Evolutionary conservation across 1,284 basidiomycete genomes (phyloP).

Genomic region (Trametes pubescens): DNA sequence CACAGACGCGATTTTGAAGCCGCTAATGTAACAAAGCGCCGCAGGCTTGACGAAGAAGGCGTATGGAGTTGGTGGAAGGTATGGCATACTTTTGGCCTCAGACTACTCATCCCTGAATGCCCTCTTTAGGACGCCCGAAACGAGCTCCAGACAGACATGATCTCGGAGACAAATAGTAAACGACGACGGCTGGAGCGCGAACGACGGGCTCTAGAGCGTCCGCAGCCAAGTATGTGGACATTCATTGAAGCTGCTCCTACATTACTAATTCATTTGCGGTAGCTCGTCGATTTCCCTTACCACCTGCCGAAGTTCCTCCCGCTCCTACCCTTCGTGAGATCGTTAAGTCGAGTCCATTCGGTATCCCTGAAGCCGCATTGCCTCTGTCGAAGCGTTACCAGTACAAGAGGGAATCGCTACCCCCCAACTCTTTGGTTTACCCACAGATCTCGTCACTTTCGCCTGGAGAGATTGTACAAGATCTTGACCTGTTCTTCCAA

Average conservation of each 20-base stretch:
- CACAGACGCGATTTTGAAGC: conserved; percentile 73
- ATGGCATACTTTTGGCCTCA: conserved; percentile 32
- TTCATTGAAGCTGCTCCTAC: background rate
- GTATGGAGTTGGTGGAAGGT: conserved; percentile 86
- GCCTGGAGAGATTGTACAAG: conserved; percentile 57
- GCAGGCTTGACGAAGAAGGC: conserved; percentile 66
- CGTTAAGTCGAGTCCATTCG: conserved; percentile 44
- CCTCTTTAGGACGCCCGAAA: conserved; percentile 63
- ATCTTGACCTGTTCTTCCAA: conserved; percentile 63
- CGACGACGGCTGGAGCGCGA: conserved; percentile 84
- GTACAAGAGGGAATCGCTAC: conserved; percentile 29
- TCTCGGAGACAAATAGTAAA: conserved; percentile 85
- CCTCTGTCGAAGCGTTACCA: conserved; percentile 25
- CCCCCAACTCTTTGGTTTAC: conserved; percentile 49
- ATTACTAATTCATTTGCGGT: background rate
- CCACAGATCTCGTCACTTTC: conserved; percentile 63
- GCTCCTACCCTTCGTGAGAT: conserved; percentile 47
- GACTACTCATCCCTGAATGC: background rate
- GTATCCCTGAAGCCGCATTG: conserved; percentile 27
- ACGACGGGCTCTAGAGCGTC: conserved; percentile 75
- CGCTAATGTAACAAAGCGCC: conserved; percentile 60
- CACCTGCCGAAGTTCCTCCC: conserved; percentile 41
- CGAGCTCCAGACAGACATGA: conserved; percentile 83
- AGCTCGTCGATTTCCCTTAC: conserved; percentile 47
- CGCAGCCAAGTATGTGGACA: conserved; percentile 63